A percentile compares a stretch with the other conserved stretches of the same genome.
phyloP scores from a whole-genome alignment of 352 stramenopile genomes.

The Globisporangium splendens region DNA sequence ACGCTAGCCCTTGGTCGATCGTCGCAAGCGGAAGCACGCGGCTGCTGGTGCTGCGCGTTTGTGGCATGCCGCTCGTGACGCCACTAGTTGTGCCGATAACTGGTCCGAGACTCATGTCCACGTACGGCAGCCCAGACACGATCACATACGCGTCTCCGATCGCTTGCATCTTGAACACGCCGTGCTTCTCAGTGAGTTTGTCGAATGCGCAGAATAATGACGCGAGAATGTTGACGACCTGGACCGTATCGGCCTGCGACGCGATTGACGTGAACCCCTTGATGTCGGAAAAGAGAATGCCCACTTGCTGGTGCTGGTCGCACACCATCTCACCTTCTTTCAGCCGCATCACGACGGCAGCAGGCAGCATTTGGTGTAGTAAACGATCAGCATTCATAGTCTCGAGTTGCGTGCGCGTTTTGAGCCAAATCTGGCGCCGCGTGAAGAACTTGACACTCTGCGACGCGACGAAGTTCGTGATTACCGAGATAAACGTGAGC shows the following conservation, averaged over 20 bases:
- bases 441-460: slow-evolving; percentile 82
- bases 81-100: slow-evolving; percentile 26
- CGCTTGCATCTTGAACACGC: slow-evolving; percentile 93
- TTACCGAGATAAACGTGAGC: slow-evolving; percentile 73
- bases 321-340: slow-evolving; percentile 84
- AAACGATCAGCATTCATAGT: slow-evolving; percentile 81
- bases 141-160: slow-evolving; percentile 94
- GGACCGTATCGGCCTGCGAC: slow-evolving; percentile 68
- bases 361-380: slow-evolving; percentile 86
- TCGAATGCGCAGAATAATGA: slow-evolving; percentile 92
- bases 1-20: slow-evolving; percentile 13
- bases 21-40: slow-evolving; percentile 44
- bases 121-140: slow-evolving; percentile 79
- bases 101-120: slow-evolving; percentile 77
- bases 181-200: slow-evolving; percentile 89
- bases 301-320: slow-evolving; percentile 83
- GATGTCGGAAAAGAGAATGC: slow-evolving; percentile 91
- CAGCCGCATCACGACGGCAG: slow-evolving; percentile 77
- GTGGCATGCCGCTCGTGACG: slow-evolving; percentile 6
- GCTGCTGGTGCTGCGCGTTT: slow-evolving; percentile 28
- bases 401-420: slow-evolving; percentile 77
- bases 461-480: slow-evolving; percentile 80
- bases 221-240: slow-evolving; percentile 90
- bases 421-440: slow-evolving; percentile 80
- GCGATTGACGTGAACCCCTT: slow-evolving; percentile 91